Percentiles rank a stretch among this genome's conserved stretches.
Evolutionary conservation across 306 rosid genomes (phyloP).

Genomic region (Gastrolobium villosum): DNA sequence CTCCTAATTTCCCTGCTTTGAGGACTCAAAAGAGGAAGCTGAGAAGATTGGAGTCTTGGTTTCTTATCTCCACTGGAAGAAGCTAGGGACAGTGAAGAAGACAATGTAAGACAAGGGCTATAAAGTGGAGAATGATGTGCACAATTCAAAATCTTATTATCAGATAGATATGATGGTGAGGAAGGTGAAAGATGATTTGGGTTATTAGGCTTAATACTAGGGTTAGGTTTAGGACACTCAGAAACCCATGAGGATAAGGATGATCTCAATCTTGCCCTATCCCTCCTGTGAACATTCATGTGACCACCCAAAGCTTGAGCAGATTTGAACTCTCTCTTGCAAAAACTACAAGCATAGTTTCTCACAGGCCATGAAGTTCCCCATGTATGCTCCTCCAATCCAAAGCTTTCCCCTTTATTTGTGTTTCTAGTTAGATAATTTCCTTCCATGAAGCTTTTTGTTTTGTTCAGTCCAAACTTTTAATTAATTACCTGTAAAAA

Average conservation of each 20-base stretch:
- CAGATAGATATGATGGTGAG: slow-evolving; percentile 39
- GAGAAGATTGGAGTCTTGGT: slow-evolving; percentile 44
- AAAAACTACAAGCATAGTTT: slow-evolving; percentile 77
- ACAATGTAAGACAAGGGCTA: slow-evolving; percentile 49
- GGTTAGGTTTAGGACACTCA: slow-evolving; percentile 55
- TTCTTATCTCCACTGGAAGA: slow-evolving; percentile 55
- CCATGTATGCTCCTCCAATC: slow-evolving; percentile 59
- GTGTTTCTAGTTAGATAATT: slow-evolving; percentile 53
- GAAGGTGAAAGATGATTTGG: slow-evolving; percentile 45
- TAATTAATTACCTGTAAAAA: slow-evolving; percentile 8
- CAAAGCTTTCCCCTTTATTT: slow-evolving; percentile 48
- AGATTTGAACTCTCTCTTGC: slow-evolving; percentile 84
- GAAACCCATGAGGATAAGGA: slow-evolving; percentile 56
- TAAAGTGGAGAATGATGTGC: slow-evolving; percentile 45
- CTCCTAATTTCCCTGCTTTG: slow-evolving; percentile 42
- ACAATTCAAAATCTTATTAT: slow-evolving; percentile 40
- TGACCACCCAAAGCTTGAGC: slow-evolving; percentile 95
- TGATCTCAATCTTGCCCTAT: slow-evolving; percentile 79
- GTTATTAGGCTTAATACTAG: slow-evolving; percentile 49
- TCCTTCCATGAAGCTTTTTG: slow-evolving; percentile 63
- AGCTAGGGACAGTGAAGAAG: slow-evolving; percentile 43
- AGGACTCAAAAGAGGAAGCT: slow-evolving; percentile 48
- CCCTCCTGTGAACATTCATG: slow-evolving; percentile 94
- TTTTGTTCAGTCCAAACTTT: slow-evolving; percentile 10
- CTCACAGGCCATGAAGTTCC: slow-evolving; percentile 69